Evolutionary conservation across 2,329 filamentous ascomycete genomes (phyloP).

Genomic region (Fusarium sp.): DNA sequence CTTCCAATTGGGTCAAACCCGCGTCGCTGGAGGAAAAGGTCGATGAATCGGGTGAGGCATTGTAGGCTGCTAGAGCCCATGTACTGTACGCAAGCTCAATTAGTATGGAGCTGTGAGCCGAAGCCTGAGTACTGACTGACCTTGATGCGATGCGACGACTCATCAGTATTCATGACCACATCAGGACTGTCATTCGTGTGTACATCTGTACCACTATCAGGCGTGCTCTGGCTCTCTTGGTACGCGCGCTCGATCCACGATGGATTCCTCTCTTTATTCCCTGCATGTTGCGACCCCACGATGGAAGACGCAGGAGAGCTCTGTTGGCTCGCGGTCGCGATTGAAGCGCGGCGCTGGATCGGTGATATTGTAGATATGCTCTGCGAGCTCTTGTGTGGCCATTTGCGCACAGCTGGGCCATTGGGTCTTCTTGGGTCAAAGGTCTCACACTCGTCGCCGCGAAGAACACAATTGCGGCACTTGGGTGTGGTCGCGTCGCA

Average conservation of each 20-base stretch:
- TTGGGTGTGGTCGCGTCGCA: conserved; percentile 38
- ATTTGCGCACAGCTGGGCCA: conserved; percentile 33
- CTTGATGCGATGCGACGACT: conserved; percentile 37
- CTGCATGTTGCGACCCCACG: conserved; percentile 19
- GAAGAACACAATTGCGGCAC: conserved; percentile 36
- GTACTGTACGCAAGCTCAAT: conserved; percentile 20
- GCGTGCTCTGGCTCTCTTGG: conserved; percentile 20
- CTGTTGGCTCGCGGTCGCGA: conserved; percentile 23
- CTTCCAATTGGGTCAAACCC: conserved; percentile 29
- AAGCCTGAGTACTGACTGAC: neutral
- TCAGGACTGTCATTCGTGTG: conserved; percentile 33
- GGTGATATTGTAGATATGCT: neutral
- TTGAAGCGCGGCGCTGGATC: conserved; percentile 16
- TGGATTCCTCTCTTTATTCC: conserved; percentile 18
- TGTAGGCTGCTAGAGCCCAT: conserved; percentile 37
- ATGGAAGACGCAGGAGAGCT: conserved; percentile 30
- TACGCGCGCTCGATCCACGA: conserved; percentile 38
- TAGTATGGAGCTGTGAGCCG: neutral
- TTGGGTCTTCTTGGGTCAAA: conserved; percentile 34
- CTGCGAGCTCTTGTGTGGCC: conserved; percentile 26
- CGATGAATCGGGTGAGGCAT: conserved; percentile 30
- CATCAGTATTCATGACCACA: conserved; percentile 34
- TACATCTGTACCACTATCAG: conserved; percentile 14
- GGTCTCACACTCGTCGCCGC: conserved; percentile 32
- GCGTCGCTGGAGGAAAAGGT: conserved; percentile 29